Evolutionary conservation across 2,329 filamentous ascomycete genomes (phyloP), one percentile per base, ranked within the genome.

Genomic region (Elsinoe arachidis): DNA sequence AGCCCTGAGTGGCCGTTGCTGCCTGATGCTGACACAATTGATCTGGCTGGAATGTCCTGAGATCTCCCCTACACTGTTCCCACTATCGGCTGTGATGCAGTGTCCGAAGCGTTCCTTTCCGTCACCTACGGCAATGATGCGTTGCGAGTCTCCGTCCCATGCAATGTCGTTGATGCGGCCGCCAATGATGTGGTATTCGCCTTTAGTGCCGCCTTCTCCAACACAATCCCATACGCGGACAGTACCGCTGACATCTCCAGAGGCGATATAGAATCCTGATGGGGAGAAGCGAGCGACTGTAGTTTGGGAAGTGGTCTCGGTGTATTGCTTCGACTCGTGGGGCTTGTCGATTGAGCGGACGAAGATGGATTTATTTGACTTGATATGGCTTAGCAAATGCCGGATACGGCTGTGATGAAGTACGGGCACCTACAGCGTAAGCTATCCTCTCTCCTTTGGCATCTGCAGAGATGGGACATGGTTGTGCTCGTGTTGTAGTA

Each of bases 361-460:
- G 75, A 96, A 97, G 74, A 99, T 86, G 61, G 92, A 97, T 78
- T 97, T 97, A 68, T 90, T 91, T 55, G 90, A 92, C 90, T 95
- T 65, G 11, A 52, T 34, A 21, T n/a, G 54, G 26, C 59, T 39
- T 56, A 51, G 56, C 43, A 54, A 54, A 14, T 21, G 4, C 15
- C 52, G 33, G n/a, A n/a, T 15, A 58, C 39, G 30, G 26, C 10
- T 51, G 60, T 21, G 5, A 55, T 7, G 10, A 62, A 57, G n/a
- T 38, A n/a, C 52, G 19, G 54, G 12, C 26, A 21, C 85, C 72
- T 79, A 95, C 90, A 60, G 92, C 90, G 73, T 99, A 99, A 59
- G 90, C 87, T 74, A 99, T 85, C 63, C 89, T 83, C 75, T 96
- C 87, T 63, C 93, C 92, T 73, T 95, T 96, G 61, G 86, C 75